Evolutionary conservation across 495 filamentous ascomycete genomes (phyloP).

Genomic region (Penicillium taxi): DNA sequence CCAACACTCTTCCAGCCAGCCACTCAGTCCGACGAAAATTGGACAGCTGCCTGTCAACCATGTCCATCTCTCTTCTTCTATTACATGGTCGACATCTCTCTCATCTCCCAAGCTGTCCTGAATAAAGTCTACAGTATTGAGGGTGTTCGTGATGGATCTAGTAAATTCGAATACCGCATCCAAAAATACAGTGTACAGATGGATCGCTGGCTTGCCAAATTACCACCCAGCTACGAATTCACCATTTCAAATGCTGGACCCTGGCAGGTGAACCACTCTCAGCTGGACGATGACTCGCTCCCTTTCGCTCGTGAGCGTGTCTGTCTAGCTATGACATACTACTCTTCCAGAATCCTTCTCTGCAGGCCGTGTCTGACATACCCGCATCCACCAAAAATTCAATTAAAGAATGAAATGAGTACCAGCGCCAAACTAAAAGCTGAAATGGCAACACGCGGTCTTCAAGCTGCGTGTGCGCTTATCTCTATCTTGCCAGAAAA

Average conservation of each 20-base stretch:
- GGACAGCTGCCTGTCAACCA: constrained; percentile 21
- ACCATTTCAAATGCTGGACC: constrained; percentile 14
- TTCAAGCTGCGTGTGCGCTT: constrained; percentile 47
- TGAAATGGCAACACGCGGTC: constrained; percentile 44
- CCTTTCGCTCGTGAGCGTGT: constrained; percentile 22
- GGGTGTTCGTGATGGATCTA: constrained; percentile 40
- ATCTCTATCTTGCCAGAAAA: constrained; percentile 43
- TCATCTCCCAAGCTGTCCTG: constrained; percentile 46
- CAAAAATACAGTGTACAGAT: constrained; percentile 35
- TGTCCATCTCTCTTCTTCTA: constrained; percentile 41
- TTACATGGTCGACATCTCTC: constrained; percentile 35
- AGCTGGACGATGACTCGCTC: constrained; percentile 11
- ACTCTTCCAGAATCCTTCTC: constrained; percentile 48
- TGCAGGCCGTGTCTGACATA: constrained; percentile 50
- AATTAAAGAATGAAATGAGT: no score
- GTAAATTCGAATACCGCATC: constrained; percentile 46
- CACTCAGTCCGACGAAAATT: constrained; percentile 1
- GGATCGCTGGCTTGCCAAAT: constrained; percentile 43
- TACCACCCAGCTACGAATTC: constrained; percentile 43
- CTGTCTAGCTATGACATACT: constrained; percentile 46
- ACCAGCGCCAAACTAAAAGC: constrained; percentile 38
- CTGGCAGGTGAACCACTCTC: constrained; percentile 12
- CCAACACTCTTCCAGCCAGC: not conserved
- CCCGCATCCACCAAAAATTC: constrained; percentile 9
- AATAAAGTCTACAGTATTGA: constrained; percentile 50